A percentile compares a stretch with the other conserved stretches of the same genome.
Conservation (phyloP, 768 basidiomycete genomes). For the Neoboletus subvelutipes region DNA sequence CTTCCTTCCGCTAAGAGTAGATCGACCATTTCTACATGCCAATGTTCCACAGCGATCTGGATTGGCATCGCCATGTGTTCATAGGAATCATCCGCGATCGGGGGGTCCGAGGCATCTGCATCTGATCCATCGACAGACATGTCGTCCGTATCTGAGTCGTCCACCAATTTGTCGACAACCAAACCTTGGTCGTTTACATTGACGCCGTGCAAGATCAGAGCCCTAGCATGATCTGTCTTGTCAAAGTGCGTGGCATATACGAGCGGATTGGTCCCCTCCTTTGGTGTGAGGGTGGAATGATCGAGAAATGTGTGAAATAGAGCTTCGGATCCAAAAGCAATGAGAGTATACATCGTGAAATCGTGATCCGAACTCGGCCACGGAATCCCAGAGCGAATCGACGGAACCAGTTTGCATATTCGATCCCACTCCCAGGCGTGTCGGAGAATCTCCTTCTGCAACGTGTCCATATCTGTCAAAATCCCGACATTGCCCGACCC, state of each 20-base stretch:
- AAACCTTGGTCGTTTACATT: not conserved
- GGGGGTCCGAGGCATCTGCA: not conserved
- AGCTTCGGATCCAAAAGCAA: constrained; percentile 1
- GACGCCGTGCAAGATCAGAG: not conserved
- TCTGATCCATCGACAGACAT: not conserved
- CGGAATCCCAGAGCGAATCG: not conserved
- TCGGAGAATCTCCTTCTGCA: too few relatives aligned
- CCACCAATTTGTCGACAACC: not conserved
- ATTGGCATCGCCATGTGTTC: not conserved
- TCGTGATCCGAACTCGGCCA: constrained; percentile 11
- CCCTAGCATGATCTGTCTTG: not conserved
- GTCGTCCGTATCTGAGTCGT: not conserved
- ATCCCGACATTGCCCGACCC: not conserved
- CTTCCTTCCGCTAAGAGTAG: constrained; percentile 4
- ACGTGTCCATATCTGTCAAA: too few relatives aligned
- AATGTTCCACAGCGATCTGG: constrained; percentile 1
- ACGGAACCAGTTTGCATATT: too few relatives aligned
- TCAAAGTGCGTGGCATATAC: constrained; percentile 8
- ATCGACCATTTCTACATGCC: constrained; percentile 3
- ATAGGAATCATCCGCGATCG: not conserved
- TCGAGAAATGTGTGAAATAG: not conserved
- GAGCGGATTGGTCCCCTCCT: constrained; percentile 7
- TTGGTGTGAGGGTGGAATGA: not conserved
- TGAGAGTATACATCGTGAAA: constrained; percentile 1
- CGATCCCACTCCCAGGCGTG: too few relatives aligned